Conservation (phyloP, 192 early-diverging fungal species). For the Funneliformis geosporum region DNA sequence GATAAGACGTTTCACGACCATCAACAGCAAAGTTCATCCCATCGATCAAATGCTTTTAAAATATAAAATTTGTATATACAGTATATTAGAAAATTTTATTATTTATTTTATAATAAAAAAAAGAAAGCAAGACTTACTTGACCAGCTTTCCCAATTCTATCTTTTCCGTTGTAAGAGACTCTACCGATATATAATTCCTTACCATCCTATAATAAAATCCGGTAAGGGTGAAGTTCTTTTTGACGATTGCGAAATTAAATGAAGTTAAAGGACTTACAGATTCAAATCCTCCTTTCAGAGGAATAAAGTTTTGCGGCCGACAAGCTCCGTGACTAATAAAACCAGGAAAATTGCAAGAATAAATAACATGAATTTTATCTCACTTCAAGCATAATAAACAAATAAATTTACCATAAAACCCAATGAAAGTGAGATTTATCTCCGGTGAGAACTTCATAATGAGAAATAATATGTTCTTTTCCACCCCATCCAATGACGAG, state of each 20-base stretch:
- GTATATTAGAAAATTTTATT: not conserved
- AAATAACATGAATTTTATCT: not conserved
- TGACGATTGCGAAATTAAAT: not conserved
- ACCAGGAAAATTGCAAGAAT: not conserved
- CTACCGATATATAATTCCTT: not conserved
- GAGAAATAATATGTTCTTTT: not conserved
- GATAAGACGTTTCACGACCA: not conserved
- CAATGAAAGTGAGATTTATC: constrained; percentile 10
- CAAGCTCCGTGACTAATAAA: not conserved
- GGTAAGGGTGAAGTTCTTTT: not conserved
- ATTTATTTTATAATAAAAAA: not conserved
- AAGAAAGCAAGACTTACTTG: not conserved
- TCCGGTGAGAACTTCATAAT: not conserved
- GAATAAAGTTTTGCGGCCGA: not conserved
- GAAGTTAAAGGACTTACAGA: not conserved
- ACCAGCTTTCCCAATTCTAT: constrained; percentile 1
- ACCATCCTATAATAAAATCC: not conserved
- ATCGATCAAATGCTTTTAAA: not conserved
- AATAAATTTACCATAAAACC: not conserved
- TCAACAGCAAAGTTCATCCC: not conserved
- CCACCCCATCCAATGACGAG: not conserved
- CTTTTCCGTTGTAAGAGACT: not conserved
- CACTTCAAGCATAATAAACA: not conserved
- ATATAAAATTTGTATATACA: too few species aligned
- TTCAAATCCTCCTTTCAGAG: not conserved